Conservation (phyloP, 2,329 filamentous ascomycete species). For the Alternaria ethzedia region DNA sequence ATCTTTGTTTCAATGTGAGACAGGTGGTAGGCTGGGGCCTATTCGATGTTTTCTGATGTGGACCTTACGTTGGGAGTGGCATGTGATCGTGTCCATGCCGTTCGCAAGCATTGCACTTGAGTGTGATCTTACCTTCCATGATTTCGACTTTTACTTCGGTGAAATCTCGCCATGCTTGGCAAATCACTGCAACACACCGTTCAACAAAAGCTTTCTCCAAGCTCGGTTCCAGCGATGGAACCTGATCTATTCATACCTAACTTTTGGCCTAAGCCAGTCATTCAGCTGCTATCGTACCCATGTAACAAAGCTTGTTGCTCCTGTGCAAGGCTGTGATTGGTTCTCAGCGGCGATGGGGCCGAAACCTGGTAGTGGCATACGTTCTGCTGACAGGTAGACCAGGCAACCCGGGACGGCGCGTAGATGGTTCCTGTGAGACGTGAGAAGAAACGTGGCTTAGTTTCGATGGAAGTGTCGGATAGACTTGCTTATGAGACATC, state of each 20-base stretch:
- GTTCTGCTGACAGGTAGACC: not conserved
- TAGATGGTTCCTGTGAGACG: not conserved
- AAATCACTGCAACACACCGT: not conserved
- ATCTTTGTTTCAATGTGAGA: not conserved
- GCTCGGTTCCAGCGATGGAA: not conserved
- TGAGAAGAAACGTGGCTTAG: not conserved
- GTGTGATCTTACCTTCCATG: not conserved
- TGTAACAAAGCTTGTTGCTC: slow-evolving; percentile 10
- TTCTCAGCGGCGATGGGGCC: not conserved
- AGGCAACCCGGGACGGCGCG: slow-evolving; percentile 5
- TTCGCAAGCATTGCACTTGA: not conserved
- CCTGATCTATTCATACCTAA: not conserved
- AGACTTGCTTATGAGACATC: not conserved
- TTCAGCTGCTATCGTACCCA: slow-evolving; percentile 13
- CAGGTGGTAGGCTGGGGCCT: not conserved
- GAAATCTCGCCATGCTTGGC: not conserved
- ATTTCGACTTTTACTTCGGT: not conserved
- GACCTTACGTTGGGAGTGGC: not conserved
- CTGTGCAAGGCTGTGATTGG: not conserved
- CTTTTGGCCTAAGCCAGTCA: not conserved
- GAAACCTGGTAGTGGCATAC: not conserved
- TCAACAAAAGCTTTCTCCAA: not conserved
- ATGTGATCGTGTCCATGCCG: not conserved
- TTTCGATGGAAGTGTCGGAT: not conserved
- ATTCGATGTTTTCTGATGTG: too few species aligned